Base-by-base conservation (phyloP, 257 asterid species). In the Solanum appendiculatum region DNA sequence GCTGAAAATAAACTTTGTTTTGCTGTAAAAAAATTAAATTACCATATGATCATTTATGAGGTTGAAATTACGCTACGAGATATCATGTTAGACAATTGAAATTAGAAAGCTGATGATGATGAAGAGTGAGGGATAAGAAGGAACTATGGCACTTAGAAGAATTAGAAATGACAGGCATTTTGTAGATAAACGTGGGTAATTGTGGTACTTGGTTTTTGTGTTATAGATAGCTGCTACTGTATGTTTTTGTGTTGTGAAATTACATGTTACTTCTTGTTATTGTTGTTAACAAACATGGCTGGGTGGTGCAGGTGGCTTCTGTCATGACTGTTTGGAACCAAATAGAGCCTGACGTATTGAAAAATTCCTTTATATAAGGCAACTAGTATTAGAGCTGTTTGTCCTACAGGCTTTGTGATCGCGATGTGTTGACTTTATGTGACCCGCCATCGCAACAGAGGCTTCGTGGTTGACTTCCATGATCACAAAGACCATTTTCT, bases 251-350 rank as follows among this genome's bases (percentile, higher is more conserved):
- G 31, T 8, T 44, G 4, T n/a, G 69, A 60, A 23, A 60, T 44
- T 70, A 23, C 14, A 2, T 25, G n/a, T 18, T 18, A 20, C 25
- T 25, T 14, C 14, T 7, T 81, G 36, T 77, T 68, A 6, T 73
- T 66, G 33, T 86, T 68, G 42, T 87, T 78, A 11, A 29, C 74
- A 78, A 54, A 36, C 83, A 74, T 73, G 89, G 89, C 82, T 69
- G 73, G 73, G 51, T 86, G 66, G 33, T 88, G 66, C 94, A 96
- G 99, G 96, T 95, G 88, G 98, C 98, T 80, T 96, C 98, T 77
- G 95, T 92, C 86, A 95, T 96, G 97, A 95, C 99, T 88, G 89
- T 96, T 86, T 96, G 95, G 95, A 94, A 91, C 82, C 98, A 95
- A 86, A 40, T 96, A 90, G 87, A 91, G 87, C 99, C 99, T 86